Percentiles rank a stretch among this genome's conserved stretches.
Conservation (phyloP, 768 basidiomycete genomes). For the Strobilomyces echinocephalus region DNA sequence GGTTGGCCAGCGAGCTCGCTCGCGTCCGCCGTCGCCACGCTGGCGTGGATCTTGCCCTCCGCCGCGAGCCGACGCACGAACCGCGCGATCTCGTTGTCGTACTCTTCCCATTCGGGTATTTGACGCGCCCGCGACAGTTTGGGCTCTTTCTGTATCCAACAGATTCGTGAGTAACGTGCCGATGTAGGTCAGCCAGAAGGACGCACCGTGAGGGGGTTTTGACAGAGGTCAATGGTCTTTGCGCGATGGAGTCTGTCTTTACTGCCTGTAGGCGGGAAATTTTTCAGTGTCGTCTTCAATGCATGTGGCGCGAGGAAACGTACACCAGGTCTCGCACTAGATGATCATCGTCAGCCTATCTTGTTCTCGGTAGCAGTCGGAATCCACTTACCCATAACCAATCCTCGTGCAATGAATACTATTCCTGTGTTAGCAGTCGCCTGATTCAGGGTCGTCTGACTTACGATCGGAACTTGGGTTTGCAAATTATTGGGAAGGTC, state of each 20-base stretch:
- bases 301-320: constrained; percentile 22
- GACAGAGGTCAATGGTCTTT: constrained; percentile 95
- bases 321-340: constrained; percentile 99
- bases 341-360: constrained; percentile 1
- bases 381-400: constrained; percentile 84
- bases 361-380: not conserved
- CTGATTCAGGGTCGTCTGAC: constrained; percentile 28
- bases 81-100: constrained; percentile 83
- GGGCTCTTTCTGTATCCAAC: constrained; percentile 78
- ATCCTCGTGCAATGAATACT: constrained; percentile 86
- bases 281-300: not conserved
- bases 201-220: constrained; percentile 89
- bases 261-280: constrained; percentile 47
- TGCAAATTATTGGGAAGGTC: constrained; percentile 97
- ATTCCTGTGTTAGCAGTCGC: constrained; percentile 1
- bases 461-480: constrained; percentile 84
- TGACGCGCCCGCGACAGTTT: constrained; percentile 89
- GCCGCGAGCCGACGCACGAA: constrained; percentile 72
- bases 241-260: constrained; percentile 73
- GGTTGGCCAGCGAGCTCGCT: constrained; percentile 53
- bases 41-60: constrained; percentile 63
- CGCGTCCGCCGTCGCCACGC: constrained; percentile 62
- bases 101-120: constrained; percentile 97
- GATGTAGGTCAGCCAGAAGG: not conserved
- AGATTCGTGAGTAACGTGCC: not conserved